Evolutionary conservation across 2,329 filamentous ascomycete genomes (phyloP), one percentile per base, ranked within the genome.

Genomic region (Scedosporium boydii): DNA sequence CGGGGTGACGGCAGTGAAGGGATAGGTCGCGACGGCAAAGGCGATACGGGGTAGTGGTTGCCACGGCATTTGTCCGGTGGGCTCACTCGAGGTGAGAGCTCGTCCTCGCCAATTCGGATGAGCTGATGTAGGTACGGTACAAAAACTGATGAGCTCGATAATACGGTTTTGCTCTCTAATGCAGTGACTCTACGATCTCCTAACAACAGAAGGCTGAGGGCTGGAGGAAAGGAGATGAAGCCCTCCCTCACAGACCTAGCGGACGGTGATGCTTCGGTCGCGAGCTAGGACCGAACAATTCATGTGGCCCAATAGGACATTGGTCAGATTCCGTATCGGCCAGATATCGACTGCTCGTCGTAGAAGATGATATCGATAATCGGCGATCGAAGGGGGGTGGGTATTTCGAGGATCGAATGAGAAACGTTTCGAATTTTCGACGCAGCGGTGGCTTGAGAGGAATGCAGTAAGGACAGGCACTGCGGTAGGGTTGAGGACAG

Each of bases 11-110:
- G 95, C 90, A 69, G 89, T 83, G 78, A 99, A 99, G 44, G 95
- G 95, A 75, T 93, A 96, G 68, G 88, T 93, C 80, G 93, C 95
- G 76, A 99, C 90, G 69, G 93, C 96, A 81, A 98, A 99, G 73
- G 93, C 95, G 80, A 99, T 97, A 71, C 91, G 90, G 76, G 93
- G 91, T 75, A 99, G 85, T 71, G 95, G 93, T 84, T 90, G 88
- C 95, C 95, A 99, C 84, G 93, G 91, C 93, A 96, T 96, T 77
- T 77, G 26, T 29, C 23, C 41, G 27, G 29, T 26, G 29, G 51
- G 51, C 51, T 16, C 23, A 55, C 18, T 12, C 51, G 51, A 14
- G 51, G 51, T 55, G 51, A 55, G 21, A 18, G 23, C 18, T 26
- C 51, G n/a, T 55, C 23, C 51, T 55, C 10, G 51, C 51, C 51